Conservation (phyloP, 2,329 filamentous ascomycete genomes). For the Trichoderma cornu-damae region DNA sequence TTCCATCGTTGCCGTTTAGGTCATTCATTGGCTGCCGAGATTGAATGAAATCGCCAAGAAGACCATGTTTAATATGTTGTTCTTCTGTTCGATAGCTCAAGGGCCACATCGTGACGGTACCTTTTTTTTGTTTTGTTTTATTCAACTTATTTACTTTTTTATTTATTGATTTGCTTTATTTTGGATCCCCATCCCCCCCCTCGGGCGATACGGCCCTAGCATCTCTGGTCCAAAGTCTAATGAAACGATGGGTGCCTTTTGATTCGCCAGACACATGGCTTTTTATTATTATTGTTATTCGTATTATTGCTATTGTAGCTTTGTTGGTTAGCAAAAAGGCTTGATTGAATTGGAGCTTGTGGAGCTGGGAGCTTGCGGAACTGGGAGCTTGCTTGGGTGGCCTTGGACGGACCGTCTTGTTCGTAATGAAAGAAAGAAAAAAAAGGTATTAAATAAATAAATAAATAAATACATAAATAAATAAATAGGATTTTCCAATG, state of each 20-base stretch:
- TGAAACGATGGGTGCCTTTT: too few relatives aligned
- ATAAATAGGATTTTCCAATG: background rate
- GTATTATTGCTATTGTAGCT: too few relatives aligned
- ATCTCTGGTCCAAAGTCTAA: too few relatives aligned
- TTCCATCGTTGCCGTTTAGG: background rate
- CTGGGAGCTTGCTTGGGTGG: too few relatives aligned
- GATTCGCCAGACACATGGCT: background rate
- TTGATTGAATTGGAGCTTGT: background rate
- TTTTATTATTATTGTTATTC: too few relatives aligned
- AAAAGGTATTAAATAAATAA: too few relatives aligned
- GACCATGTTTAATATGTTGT: background rate
- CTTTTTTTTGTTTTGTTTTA: background rate
- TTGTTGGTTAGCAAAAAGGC: slow-evolving; percentile 6
- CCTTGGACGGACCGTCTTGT: too few relatives aligned
- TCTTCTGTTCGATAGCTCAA: background rate
- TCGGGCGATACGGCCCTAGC: too few relatives aligned
- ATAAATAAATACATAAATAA: too few relatives aligned
- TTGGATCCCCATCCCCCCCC: too few relatives aligned
- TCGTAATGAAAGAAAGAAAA: too few relatives aligned
- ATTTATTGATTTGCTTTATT: too few relatives aligned
- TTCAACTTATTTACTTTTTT: background rate
- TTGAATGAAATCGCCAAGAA: background rate
- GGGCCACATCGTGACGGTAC: background rate
- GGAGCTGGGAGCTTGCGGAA: background rate
- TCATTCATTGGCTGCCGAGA: background rate